phyloP scores from a whole-genome alignment of 345 rosid species.

The Limnanthes douglasii region DNA sequence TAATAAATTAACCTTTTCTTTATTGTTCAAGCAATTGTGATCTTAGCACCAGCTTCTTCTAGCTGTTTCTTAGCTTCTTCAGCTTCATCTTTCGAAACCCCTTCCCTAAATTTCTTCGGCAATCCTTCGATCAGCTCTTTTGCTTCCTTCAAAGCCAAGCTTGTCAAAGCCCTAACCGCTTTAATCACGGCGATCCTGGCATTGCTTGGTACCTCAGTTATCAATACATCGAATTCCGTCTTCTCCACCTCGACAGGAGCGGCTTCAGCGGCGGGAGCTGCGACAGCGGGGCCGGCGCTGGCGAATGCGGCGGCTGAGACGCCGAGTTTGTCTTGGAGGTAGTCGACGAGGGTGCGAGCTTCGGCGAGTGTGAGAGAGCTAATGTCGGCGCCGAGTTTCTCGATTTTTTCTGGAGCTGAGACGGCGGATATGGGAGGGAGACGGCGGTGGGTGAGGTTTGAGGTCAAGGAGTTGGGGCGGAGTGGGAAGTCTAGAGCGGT shows the following conservation, averaged over 20 bases:
- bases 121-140: constrained; percentile 69
- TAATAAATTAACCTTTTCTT: too few relatives aligned
- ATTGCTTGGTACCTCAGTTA: constrained; percentile 51
- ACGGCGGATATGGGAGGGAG: constrained; percentile 45
- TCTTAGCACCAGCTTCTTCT: constrained; percentile 64
- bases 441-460: constrained; percentile 19
- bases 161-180: constrained; percentile 53
- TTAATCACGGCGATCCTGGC: constrained; percentile 65
- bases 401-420: constrained; percentile 50
- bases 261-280: constrained; percentile 16
- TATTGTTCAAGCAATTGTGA: constrained; percentile 25
- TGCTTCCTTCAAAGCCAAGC: constrained; percentile 67
- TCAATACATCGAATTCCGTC: constrained; percentile 67
- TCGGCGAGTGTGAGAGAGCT: constrained; percentile 53
- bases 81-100: constrained; percentile 58
- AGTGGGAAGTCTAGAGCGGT: too few relatives aligned
- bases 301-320: constrained; percentile 60
- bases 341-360: constrained; percentile 53
- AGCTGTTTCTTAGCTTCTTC: constrained; percentile 72
- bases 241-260: constrained; percentile 39
- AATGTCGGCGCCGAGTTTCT: constrained; percentile 42
- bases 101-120: constrained; percentile 82
- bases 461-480: constrained; percentile 9
- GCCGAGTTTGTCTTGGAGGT: constrained; percentile 73
- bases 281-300: constrained; percentile 23